Conservation (phyloP, 371 early-diverging fungal species). For the Zychaea mexicana region DNA sequence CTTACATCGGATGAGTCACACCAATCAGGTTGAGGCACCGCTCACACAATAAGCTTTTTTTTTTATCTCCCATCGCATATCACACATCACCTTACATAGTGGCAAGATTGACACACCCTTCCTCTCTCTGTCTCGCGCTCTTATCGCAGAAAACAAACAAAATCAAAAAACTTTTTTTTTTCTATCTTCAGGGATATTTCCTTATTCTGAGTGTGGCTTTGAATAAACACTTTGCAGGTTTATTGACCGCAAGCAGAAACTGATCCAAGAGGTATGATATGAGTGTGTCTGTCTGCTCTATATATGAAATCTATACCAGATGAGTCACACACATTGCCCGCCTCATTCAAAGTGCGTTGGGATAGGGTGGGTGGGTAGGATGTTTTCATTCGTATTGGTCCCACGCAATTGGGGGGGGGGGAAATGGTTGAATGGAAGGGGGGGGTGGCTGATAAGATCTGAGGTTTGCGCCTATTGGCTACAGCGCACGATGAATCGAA, state of each 20-base stretch:
- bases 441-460: conserved; percentile 15
- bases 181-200: too few relatives aligned
- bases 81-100: background rate
- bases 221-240: too few relatives aligned
- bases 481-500: conserved; percentile 19
- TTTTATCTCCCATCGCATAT: background rate
- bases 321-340: background rate
- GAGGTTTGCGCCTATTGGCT: conserved; percentile 20
- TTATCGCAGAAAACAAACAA: too few relatives aligned
- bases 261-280: background rate
- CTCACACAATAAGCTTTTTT: background rate
- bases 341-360: too few relatives aligned
- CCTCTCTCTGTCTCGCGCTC: too few relatives aligned
- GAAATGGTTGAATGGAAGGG: background rate
- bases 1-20: conserved; percentile 45
- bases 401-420: too few relatives aligned
- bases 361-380: too few relatives aligned
- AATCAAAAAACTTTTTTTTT: too few relatives aligned
- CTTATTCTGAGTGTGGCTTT: too few relatives aligned
- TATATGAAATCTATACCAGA: background rate
- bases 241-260: too few relatives aligned
- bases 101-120: background rate
- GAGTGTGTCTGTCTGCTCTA: too few relatives aligned
- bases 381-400: too few relatives aligned
- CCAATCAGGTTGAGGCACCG: conserved; percentile 33